These are phyloP conservation scores for Fusarium denticulatum DNA, from an alignment of 2,329 filamentous ascomycete genomes.

Conservation along the genomic window DNA sequence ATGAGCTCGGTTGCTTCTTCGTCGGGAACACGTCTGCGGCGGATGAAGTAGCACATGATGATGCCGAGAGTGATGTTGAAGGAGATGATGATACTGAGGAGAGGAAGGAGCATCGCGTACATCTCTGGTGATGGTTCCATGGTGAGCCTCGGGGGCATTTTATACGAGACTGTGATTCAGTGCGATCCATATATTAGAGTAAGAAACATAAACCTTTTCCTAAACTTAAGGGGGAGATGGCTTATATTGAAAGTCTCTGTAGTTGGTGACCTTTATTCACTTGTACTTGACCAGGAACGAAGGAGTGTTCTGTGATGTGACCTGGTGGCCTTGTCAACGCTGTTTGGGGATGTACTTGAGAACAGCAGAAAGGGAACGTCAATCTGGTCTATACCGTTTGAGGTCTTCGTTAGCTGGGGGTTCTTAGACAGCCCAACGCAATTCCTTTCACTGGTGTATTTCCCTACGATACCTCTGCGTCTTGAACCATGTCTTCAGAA, in stretches of 20 bases:
- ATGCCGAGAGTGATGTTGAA: neutral
- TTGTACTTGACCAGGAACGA: neutral
- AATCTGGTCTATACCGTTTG: neutral
- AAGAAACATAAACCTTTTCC: neutral
- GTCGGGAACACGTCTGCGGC: neutral
- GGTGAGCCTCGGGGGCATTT: too few relatives aligned
- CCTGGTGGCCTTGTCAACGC: neutral
- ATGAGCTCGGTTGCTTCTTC: neutral
- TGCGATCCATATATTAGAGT: neutral
- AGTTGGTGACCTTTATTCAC: neutral
- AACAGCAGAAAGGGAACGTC: too few relatives aligned
- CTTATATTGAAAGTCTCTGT: neutral
- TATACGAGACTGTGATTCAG: neutral
- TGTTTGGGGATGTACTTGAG: neutral
- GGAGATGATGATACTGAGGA: neutral
- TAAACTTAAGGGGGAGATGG: neutral
- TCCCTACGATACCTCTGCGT: rapidly evolving
- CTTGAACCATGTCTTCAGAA: neutral
- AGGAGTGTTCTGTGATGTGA: neutral
- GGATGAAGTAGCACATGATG: neutral
- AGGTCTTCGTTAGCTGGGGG: rapidly evolving
- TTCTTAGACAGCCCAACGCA: too few relatives aligned
- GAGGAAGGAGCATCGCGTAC: neutral
- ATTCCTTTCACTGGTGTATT: neutral
- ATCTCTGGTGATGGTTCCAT: neutral